Evolutionary conservation across 2,329 filamentous ascomycete genomes (phyloP), one percentile per base, ranked within the genome.

Genomic region (Zasmidium citrigriseum): DNA sequence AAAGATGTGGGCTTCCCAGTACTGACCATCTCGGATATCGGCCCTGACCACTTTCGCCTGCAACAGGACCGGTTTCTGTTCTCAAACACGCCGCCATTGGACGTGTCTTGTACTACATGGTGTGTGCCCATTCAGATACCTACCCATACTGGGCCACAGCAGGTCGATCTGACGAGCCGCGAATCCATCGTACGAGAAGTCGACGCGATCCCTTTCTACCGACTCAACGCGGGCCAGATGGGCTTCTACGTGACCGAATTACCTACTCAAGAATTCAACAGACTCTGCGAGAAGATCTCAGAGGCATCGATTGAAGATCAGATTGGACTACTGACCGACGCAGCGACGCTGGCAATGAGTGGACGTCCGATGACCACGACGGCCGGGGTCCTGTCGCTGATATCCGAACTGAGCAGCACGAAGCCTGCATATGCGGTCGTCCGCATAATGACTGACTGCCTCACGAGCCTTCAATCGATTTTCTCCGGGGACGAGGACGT

Each of bases 1-100:
- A 52, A 27, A 16, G 27, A 51, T 9, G 21, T 34, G 18, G 55
- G 55, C 4, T 52, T 44, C 23, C 55, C 55, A 9, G 4, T 57
- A 9, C 22, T 54, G 18, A 25, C 24, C 5, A 38, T 54, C 25
- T 22, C 27, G 22, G 24, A 27, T 10, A 25, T 16, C 16, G 2
- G n/a, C 16, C 11, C 24, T 7, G 22, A 18, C 12, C 11, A 38
- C n/a, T 2, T 38, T 9, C 24, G 22, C 12, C 9, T 44, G n/a
- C 11, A 21, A 21, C 25, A 44, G 41, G 11, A 21, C 7, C 34
- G 18, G 9, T 52, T 52, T n/a, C 49, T 38, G 3, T 14, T 21
- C 18, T n/a, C 27, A 9, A 21, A 18, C 23, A 22, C 25, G 20
- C 5, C 25, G 21, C 11, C 7, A 25, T 4, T 2, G 12, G 46